Base-by-base conservation (phyloP, 331 rosid species). In the Rosa hybrid region DNA sequence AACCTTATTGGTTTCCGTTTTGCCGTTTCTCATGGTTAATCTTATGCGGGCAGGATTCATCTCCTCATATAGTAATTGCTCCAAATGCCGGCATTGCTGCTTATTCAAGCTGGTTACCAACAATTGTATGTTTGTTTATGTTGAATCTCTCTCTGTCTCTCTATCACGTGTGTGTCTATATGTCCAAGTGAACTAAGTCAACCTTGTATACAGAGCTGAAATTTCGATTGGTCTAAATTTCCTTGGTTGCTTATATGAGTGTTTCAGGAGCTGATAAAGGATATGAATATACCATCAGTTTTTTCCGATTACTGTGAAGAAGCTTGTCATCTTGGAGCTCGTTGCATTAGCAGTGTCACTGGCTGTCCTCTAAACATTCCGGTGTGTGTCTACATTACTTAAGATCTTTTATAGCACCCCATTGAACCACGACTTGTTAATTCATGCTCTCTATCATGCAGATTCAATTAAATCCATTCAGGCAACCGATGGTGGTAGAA, bases 261-360 rank as follows among this genome's bases (percentile, higher is more conserved):
- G 65, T 80, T 81, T 41, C 87, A 95, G 98, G 96, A 89, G 83
- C 81, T 90, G 63, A 81, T 95, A 25, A 83, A 83, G 72, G 83
- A 89, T 84, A 85, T 86, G 45, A 82, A 83, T 27, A 86, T 90
- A 77, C 94, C 93, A 3, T 90, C 92, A n/a, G 79, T 91, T 71
- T 93, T 95, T 77, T 89, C 96, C 0, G 97, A 95, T 82, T 95
- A 93, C 81, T 95, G 99, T 34, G 94, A 93, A 89, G 99, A 95
- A 89, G 99, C 97, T 46, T 95, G 97, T 84, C 90, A 95, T 87
- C 94, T 95, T 70, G 99, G 94, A 74, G 90, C 92, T 72, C 27
- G 82, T 86, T 91, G 97, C 85, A 78, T 95, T 44, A 83, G 87
- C 84, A 81, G 87, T 27, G 76, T 90, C 73, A 81, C 90, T 16